A percentile compares a stretch with the other conserved stretches of the same genome.
phyloP scores from a whole-genome alignment of 805 yeast genomes.

The Barnettozyma populi region DNA sequence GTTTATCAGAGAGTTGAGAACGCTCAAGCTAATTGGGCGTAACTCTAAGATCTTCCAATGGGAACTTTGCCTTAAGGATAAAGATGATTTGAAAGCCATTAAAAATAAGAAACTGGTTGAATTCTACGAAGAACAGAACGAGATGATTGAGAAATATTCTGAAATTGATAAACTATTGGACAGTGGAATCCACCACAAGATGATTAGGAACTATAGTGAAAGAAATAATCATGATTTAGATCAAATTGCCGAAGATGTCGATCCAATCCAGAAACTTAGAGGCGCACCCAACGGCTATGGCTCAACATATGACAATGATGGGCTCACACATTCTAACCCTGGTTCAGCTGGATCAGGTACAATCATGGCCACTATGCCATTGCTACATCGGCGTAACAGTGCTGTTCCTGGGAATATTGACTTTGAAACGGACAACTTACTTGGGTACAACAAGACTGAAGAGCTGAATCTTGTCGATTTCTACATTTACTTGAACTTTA shows the following conservation, averaged over 20 bases:
- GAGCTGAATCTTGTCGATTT: slow-evolving; percentile 40
- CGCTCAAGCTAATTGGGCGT: slow-evolving; percentile 42
- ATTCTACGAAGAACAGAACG: slow-evolving; percentile 58
- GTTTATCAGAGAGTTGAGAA: slow-evolving; percentile 36
- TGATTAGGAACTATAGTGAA: slow-evolving; percentile 50
- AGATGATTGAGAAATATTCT: slow-evolving; percentile 46
- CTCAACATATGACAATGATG: not conserved
- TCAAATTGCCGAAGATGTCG: not conserved
- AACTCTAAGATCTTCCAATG: slow-evolving; percentile 35
- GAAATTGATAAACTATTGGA: slow-evolving; percentile 65
- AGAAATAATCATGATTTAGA: slow-evolving; percentile 17
- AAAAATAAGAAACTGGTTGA: slow-evolving; percentile 28
- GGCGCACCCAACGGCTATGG: not conserved
- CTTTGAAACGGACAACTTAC: slow-evolving; percentile 48
- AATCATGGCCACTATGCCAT: not conserved
- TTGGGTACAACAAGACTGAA: slow-evolving; percentile 43
- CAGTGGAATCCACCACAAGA: slow-evolving; percentile 60
- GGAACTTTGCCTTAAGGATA: slow-evolving; percentile 25
- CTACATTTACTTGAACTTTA: slow-evolving; percentile 62
- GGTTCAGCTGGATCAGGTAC: not conserved
- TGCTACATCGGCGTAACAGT: slow-evolving; percentile 22
- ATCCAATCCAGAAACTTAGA: not conserved
- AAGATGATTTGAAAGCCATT: slow-evolving; percentile 21
- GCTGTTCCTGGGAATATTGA: slow-evolving; percentile 60
- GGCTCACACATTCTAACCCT: not conserved